Evolutionary conservation across 108 stramenopile genomes (phyloP).

Genomic region (Nitzschia putrida): DNA sequence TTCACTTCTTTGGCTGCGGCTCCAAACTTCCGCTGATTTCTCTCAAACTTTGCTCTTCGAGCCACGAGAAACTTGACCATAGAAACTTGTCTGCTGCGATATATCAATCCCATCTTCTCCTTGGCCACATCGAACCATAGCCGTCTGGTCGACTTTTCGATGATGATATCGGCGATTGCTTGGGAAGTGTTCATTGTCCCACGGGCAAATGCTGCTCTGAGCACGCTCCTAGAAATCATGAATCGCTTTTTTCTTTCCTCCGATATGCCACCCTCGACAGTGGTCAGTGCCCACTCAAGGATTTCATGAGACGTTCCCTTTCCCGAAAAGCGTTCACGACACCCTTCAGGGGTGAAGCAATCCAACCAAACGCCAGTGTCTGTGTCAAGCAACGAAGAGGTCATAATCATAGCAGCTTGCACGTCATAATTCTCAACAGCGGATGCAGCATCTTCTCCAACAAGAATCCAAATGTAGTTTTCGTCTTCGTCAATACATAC

Average conservation of each 20-base stretch:
- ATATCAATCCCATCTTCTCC: conserved; percentile 5
- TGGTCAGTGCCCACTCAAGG: conserved; percentile 11
- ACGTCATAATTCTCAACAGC: conserved; percentile 17
- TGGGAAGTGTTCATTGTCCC: not conserved
- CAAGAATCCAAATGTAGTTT: conserved; percentile 10
- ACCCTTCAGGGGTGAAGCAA: not conserved
- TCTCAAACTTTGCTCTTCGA: not conserved
- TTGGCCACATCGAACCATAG: conserved; percentile 21
- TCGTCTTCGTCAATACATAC: conserved; percentile 25
- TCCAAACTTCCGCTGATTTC: not conserved
- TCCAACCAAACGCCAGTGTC: conserved; percentile 21
- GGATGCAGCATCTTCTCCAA: conserved; percentile 12
- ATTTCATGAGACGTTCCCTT: not conserved
- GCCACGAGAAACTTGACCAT: not conserved
- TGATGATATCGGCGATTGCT: not conserved
- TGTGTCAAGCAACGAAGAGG: conserved; percentile 7
- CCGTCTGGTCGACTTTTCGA: conserved; percentile 1
- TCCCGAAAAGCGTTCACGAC: not conserved
- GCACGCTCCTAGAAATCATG: conserved; percentile 11
- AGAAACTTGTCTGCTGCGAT: not conserved
- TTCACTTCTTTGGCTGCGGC: conserved; percentile 11
- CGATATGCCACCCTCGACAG: not conserved
- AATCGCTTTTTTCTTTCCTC: conserved; percentile 1
- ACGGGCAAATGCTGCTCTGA: conserved; percentile 8
- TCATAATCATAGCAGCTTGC: conserved; percentile 1